Conservation (phyloP, 2,329 filamentous ascomycete species). For the Aspergillus niger region DNA sequence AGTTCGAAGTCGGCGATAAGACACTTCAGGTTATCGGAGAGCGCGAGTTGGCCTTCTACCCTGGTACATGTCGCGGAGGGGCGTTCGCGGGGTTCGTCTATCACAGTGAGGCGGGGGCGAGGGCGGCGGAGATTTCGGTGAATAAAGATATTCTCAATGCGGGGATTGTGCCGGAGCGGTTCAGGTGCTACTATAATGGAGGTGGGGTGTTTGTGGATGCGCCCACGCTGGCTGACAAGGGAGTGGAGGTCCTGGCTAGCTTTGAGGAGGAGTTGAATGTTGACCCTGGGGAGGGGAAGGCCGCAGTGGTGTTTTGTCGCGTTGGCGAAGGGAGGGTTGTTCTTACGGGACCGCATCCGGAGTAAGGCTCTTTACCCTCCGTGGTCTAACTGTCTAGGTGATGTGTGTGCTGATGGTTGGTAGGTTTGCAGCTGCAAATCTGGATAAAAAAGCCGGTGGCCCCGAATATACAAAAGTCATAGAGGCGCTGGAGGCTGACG, state of each 20-base stretch:
- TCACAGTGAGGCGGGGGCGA: slow-evolving; percentile 79
- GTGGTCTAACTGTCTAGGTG: too few species aligned
- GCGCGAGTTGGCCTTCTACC: slow-evolving; percentile 85
- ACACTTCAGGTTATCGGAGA: slow-evolving; percentile 81
- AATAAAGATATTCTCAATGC: slow-evolving; percentile 59
- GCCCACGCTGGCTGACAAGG: slow-evolving; percentile 59
- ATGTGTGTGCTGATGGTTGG: slow-evolving; percentile 2
- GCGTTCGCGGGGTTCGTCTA: slow-evolving; percentile 92
- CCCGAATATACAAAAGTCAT: slow-evolving; percentile 72
- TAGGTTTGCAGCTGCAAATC: slow-evolving; percentile 80
- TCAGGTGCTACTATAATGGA: slow-evolving; percentile 87
- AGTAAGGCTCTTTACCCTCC: slow-evolving; percentile 58
- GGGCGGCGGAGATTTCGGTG: slow-evolving; percentile 68
- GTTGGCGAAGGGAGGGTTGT: slow-evolving; percentile 78
- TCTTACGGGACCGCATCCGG: slow-evolving; percentile 86
- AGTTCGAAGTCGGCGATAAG: slow-evolving; percentile 86
- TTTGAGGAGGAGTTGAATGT: slow-evolving; percentile 76
- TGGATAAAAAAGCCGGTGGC: slow-evolving; percentile 66
- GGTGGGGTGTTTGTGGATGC: slow-evolving; percentile 91
- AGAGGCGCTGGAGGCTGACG: slow-evolving; percentile 66
- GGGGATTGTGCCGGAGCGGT: slow-evolving; percentile 60
- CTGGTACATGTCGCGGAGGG: slow-evolving; percentile 79
- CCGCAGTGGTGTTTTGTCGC: slow-evolving; percentile 80
- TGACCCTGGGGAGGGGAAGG: slow-evolving; percentile 70
- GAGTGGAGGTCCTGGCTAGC: slow-evolving; percentile 78